These are phyloP conservation scores for Lepidium sativum DNA, from an alignment of 345 rosid genomes.

Conservation along the genomic window DNA sequence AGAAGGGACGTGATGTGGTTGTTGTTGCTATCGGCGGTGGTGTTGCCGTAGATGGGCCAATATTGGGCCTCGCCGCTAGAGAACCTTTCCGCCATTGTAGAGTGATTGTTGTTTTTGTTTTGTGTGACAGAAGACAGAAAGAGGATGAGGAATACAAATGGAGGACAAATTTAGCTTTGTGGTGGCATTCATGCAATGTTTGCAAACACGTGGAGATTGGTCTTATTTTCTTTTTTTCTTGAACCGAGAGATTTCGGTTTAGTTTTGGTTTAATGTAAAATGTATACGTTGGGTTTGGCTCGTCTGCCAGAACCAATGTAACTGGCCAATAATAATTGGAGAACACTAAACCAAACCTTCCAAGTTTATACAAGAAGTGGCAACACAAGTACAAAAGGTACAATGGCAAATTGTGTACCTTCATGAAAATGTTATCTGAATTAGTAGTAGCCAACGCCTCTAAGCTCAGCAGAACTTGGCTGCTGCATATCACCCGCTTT, in stretches of 20 bases:
- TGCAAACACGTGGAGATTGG: conserved; percentile 30
- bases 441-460: conserved; percentile 53
- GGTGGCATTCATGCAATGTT: conserved; percentile 30
- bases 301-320: background rate
- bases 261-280: background rate
- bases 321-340: background rate
- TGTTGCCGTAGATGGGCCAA: conserved; percentile 18
- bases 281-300: background rate
- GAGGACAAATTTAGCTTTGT: conserved; percentile 18
- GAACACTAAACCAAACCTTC: conserved; percentile 6
- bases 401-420: background rate
- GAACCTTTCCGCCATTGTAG: conserved; percentile 24
- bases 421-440: background rate
- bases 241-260: conserved; percentile 1
- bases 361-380: background rate
- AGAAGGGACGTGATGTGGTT: conserved; percentile 25
- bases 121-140: conserved; percentile 2
- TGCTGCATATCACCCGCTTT: conserved; percentile 25
- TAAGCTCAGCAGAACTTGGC: conserved; percentile 30
- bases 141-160: conserved; percentile 6
- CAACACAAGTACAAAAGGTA: background rate
- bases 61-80: conserved; percentile 11
- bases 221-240: conserved; percentile 6
- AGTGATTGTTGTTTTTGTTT: conserved; percentile 4
- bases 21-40: conserved; percentile 20